Evolutionary conservation across 2,329 filamentous ascomycete genomes (phyloP).

Genomic region (Pseudogymnoascus verrucosus): DNA sequence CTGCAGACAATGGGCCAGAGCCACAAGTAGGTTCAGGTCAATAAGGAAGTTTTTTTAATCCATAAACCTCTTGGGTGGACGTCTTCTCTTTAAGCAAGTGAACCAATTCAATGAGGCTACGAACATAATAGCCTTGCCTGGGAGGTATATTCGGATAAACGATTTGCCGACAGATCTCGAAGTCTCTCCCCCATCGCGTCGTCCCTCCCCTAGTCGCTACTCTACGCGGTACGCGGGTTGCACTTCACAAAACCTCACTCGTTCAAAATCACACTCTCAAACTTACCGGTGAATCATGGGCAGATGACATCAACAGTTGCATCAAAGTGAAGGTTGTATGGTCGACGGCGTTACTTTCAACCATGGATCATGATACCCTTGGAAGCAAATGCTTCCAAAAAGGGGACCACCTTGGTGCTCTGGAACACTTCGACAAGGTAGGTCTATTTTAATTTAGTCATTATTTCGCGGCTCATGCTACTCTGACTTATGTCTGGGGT

Average conservation of each 20-base stretch:
- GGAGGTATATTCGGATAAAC: background rate
- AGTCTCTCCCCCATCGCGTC: background rate
- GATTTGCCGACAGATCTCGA: background rate
- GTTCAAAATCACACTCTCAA: background rate
- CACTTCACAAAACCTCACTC: background rate
- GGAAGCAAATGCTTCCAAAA: conserved; percentile 24
- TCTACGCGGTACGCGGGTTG: background rate
- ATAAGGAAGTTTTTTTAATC: background rate
- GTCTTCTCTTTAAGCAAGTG: background rate
- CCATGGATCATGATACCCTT: conserved; percentile 20
- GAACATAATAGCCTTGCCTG: conserved; percentile 9
- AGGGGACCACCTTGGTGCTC: conserved; percentile 23
- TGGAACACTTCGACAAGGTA: conserved; percentile 24
- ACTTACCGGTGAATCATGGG: background rate
- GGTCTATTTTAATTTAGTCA: conserved; percentile 9
- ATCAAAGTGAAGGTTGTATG: background rate
- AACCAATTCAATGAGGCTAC: conserved; percentile 7
- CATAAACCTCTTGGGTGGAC: background rate
- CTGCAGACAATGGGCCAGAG: background rate
- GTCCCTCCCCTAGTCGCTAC: too few relatives aligned
- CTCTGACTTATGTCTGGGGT: background rate
- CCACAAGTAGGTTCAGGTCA: background rate
- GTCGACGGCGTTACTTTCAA: background rate
- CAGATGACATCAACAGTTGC: background rate
- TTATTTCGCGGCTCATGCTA: background rate